Percentiles rank a stretch among this genome's conserved stretches.
These are phyloP conservation scores for Nannochloropsis oceanica DNA, from an alignment of 108 stramenopile species.

Conservation along the genomic window DNA sequence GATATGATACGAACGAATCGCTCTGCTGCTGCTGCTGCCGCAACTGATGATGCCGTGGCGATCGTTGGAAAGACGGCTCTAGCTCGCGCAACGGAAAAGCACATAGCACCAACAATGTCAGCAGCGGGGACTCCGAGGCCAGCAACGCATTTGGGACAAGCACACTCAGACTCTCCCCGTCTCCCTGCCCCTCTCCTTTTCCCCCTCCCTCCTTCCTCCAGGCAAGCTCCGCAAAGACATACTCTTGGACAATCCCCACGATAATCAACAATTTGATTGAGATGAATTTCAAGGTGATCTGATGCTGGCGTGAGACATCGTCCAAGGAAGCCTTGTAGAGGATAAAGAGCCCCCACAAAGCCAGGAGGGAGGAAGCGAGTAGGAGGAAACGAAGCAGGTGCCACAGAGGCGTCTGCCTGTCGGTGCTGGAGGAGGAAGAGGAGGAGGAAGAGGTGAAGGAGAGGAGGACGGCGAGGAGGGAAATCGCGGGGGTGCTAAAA, in stretches of 20 bases:
- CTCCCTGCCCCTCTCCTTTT: neutral
- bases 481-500: neutral
- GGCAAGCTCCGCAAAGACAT: neutral
- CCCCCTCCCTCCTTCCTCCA: neutral
- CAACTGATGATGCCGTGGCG: too few relatives aligned
- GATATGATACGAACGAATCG: too few relatives aligned
- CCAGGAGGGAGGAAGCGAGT: neutral
- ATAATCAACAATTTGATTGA: neutral
- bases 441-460: neutral
- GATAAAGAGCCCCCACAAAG: neutral
- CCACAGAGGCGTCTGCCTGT: neutral
- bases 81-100: neutral
- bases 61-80: neutral
- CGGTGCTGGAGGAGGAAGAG: neutral
- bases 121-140: neutral
- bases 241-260: neutral
- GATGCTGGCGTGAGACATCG: neutral
- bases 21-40: too few relatives aligned
- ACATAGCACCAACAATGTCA: neutral
- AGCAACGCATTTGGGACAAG: neutral
- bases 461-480: neutral
- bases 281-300: neutral
- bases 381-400: neutral
- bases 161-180: neutral
- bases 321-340: neutral